These are phyloP conservation scores for Marasmius oreades DNA, from an alignment of 1,284 basidiomycete genomes.

Conservation along the genomic window DNA sequence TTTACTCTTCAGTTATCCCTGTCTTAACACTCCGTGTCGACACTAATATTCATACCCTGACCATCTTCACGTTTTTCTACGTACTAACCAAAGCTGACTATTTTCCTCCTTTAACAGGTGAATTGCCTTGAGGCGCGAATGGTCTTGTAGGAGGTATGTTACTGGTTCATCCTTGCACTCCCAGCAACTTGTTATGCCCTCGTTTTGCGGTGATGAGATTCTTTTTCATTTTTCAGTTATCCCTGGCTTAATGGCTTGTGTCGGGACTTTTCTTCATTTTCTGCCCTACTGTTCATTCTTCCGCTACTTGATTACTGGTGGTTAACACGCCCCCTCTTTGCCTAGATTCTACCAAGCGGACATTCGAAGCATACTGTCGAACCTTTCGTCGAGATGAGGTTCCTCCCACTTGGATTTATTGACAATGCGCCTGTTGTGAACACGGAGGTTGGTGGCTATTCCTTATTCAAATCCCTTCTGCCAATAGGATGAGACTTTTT, in stretches of 20 bases:
- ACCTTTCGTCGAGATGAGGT: too few relatives aligned
- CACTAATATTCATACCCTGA: background rate
- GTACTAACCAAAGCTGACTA: too few relatives aligned
- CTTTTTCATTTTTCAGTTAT: background rate
- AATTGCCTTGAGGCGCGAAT: too few relatives aligned
- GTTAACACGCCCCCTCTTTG: background rate
- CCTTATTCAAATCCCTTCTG: background rate
- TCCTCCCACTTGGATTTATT: background rate
- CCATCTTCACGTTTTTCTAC: background rate
- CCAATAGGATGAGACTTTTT: background rate
- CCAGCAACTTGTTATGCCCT: too few relatives aligned
- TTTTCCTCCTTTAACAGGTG: too few relatives aligned
- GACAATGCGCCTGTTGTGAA: background rate
- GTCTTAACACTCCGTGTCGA: slow-evolving; percentile 7
- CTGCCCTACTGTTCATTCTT: background rate
- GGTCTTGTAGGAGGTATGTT: too few relatives aligned
- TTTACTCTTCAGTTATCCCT: slow-evolving; percentile 9
- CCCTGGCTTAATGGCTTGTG: background rate
- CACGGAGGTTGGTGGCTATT: background rate
- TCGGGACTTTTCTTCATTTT: background rate
- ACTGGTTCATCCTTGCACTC: too few relatives aligned
- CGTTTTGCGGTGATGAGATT: background rate
- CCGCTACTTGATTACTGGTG: background rate
- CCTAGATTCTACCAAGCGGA: background rate
- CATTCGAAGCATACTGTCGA: too few relatives aligned